These are phyloP conservation scores for Eleusine indica DNA, from an alignment of 176 grass and related monocot genomes.

Conservation along the genomic window DNA sequence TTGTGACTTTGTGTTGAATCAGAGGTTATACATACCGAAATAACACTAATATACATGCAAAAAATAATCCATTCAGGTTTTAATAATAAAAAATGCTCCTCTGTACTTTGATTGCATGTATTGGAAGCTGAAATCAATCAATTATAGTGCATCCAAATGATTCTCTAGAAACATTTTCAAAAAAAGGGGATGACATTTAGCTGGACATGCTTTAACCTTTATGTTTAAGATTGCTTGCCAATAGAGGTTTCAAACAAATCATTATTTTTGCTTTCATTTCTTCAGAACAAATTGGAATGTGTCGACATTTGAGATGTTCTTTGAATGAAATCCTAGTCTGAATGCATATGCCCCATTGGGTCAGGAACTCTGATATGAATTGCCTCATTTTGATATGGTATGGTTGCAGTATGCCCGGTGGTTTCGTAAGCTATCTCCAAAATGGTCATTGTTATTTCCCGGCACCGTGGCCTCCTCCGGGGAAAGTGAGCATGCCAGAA, in stretches of 20 bases:
- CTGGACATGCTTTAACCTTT: neutral
- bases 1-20: neutral
- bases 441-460: constrained; percentile 28
- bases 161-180: too few species aligned
- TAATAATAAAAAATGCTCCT: neutral
- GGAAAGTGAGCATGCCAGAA: neutral
- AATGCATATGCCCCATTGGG: neutral
- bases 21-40: neutral
- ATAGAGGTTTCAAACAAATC: too few species aligned
- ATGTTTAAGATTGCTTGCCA: neutral
- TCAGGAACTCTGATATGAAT: neutral
- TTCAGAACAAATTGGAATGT: neutral
- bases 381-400: neutral
- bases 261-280: neutral
- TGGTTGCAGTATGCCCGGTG: constrained; percentile 11
- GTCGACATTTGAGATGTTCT: neutral
- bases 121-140: neutral
- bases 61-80: neutral
- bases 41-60: neutral
- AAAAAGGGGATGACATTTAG: neutral
- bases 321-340: neutral
- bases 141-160: neutral
- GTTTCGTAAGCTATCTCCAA: constrained; percentile 13
- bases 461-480: neutral
- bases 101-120: neutral